Evolutionary conservation across 1,284 basidiomycete genomes (phyloP).

Genomic region (Trichosporon coremiiforme): DNA sequence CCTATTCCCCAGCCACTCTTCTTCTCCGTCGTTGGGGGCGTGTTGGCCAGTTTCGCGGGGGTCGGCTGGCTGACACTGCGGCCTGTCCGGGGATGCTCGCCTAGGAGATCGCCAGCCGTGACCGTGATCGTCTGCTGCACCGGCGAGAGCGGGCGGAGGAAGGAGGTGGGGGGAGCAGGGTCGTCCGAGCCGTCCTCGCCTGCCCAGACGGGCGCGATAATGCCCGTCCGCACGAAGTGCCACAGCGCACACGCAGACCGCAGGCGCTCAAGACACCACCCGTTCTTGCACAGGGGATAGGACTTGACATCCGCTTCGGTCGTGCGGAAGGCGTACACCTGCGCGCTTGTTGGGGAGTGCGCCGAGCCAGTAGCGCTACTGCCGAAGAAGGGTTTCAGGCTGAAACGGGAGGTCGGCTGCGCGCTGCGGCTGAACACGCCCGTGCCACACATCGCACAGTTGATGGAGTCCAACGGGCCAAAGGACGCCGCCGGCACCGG

Average conservation of each 20-base stretch:
- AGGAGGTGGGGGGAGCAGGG: no score
- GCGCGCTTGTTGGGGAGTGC: not conserved
- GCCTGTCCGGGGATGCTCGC: not conserved
- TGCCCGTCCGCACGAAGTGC: constrained; percentile 78
- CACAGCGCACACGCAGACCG: constrained; percentile 87
- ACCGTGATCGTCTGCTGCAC: not conserved
- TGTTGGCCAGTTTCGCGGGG: not conserved
- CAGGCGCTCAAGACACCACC: constrained; percentile 62
- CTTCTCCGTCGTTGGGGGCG: constrained; percentile 17
- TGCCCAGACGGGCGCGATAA: constrained; percentile 83
- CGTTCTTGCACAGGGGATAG: constrained; percentile 73
- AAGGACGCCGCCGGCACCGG: constrained; percentile 62
- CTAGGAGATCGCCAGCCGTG: constrained; percentile 19
- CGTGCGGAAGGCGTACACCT: constrained; percentile 55
- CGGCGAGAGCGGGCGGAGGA: no score
- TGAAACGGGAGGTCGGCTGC: constrained; percentile 46
- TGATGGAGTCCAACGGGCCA: constrained; percentile 40
- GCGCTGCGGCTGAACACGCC: constrained; percentile 40
- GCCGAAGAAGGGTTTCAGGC: constrained; percentile 48
- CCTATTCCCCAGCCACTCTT: constrained; percentile 27
- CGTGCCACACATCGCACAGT: constrained; percentile 75
- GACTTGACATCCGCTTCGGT: constrained; percentile 50
- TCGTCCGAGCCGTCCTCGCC: constrained; percentile 63
- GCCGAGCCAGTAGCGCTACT: constrained; percentile 21
- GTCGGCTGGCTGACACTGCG: not conserved